A percentile compares a stretch with the other conserved stretches of the same genome.
Conservation (phyloP, 1,139 yeast genomes). For the Kodamaea sp. region DNA sequence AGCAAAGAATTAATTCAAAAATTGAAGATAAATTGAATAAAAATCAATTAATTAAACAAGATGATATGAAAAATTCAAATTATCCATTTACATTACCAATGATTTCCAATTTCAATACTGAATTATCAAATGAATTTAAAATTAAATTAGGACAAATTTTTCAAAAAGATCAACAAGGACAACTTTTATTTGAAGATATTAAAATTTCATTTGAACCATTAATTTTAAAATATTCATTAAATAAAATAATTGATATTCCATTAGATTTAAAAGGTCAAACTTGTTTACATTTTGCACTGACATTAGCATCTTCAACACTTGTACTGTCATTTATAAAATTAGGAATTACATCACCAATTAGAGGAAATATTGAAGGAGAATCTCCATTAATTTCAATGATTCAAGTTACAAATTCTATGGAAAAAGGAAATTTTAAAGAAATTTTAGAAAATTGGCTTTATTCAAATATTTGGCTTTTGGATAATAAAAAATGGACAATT, state of each 20-base stretch:
- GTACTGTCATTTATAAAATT: constrained; percentile 36
- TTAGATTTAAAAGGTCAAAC: constrained; percentile 44
- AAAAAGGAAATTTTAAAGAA: constrained; percentile 37
- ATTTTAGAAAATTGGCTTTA: constrained; percentile 34
- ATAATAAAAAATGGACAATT: constrained; percentile 31
- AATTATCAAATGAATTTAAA: constrained; percentile 19
- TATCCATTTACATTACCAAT: constrained; percentile 21
- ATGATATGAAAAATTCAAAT: constrained; percentile 15
- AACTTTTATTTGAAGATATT: constrained; percentile 13
- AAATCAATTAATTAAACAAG: not conserved
- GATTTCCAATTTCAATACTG: constrained; percentile 14
- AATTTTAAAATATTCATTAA: constrained; percentile 10
- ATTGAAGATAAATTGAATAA: not conserved
- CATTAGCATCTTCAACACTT: constrained; percentile 38
- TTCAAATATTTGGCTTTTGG: constrained; percentile 38
- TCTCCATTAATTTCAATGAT: constrained; percentile 40
- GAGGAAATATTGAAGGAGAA: constrained; percentile 42
- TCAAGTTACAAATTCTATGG: constrained; percentile 46
- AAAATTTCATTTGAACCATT: constrained; percentile 15
- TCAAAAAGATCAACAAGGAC: constrained; percentile 16
- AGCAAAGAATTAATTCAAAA: not conserved
- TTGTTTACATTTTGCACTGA: constrained; percentile 45
- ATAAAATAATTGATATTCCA: constrained; percentile 31
- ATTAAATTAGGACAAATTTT: constrained; percentile 20
- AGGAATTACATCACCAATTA: constrained; percentile 38